Percentiles rank a stretch among this genome's conserved stretches.
Evolutionary conservation across 805 yeast species (phyloP).

Genomic region (Kockiozyma suomiensis): DNA sequence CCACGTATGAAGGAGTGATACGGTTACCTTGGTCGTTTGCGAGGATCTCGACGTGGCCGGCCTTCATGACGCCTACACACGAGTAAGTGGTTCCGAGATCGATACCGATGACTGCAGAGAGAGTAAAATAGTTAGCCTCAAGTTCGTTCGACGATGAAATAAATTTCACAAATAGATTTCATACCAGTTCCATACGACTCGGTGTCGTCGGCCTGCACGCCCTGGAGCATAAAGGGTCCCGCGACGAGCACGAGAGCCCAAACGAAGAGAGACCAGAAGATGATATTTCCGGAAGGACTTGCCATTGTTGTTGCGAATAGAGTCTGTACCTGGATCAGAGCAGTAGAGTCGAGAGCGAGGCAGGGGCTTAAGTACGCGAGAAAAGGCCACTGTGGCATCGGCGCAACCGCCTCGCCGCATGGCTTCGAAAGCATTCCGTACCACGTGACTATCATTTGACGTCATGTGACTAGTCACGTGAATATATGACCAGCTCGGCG

Average conservation of each 20-base stretch:
- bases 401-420: slow-evolving; percentile 4
- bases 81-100: slow-evolving; percentile 98
- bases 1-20: slow-evolving; percentile 96
- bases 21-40: slow-evolving; percentile 99
- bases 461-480: background rate
- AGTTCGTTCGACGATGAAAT: background rate
- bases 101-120: slow-evolving; percentile 70
- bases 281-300: slow-evolving; percentile 26
- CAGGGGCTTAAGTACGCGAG: slow-evolving; percentile 9
- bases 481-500: no score
- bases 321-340: background rate
- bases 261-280: slow-evolving; percentile 42
- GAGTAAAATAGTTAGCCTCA: background rate
- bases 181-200: slow-evolving; percentile 46
- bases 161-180: background rate
- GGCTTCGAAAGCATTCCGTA: background rate
- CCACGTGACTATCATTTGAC: background rate
- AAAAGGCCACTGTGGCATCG: slow-evolving; percentile 36
- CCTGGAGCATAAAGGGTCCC: slow-evolving; percentile 43
- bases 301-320: slow-evolving; percentile 19
- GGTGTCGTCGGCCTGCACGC: slow-evolving; percentile 43
- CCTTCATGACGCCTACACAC: slow-evolving; percentile 86
- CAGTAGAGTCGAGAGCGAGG: background rate
- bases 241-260: slow-evolving; percentile 43
- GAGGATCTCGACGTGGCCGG: slow-evolving; percentile 89